phyloP scores from a whole-genome alignment of 2,329 filamentous ascomycete genomes.

The Hyphodiscus sp. region DNA sequence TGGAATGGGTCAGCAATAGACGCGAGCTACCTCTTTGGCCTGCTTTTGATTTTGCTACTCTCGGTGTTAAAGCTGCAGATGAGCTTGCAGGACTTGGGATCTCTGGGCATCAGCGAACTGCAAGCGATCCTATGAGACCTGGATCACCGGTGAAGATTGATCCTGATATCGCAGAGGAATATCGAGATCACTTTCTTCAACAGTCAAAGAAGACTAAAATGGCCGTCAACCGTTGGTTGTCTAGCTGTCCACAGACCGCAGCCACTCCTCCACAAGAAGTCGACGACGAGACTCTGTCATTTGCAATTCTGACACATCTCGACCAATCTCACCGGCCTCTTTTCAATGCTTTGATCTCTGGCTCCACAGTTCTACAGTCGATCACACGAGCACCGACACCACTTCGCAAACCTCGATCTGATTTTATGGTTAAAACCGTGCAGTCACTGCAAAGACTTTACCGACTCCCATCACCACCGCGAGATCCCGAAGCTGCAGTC shows the following conservation, averaged over 20 bases:
- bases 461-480: slow-evolving; percentile 62
- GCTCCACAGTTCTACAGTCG: slow-evolving; percentile 46
- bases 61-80: slow-evolving; percentile 54
- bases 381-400: slow-evolving; percentile 63
- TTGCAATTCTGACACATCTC: slow-evolving; percentile 87
- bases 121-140: slow-evolving; percentile 52
- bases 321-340: slow-evolving; percentile 67
- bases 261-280: slow-evolving; percentile 78
- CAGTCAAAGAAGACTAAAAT: slow-evolving; percentile 89
- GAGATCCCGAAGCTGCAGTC: slow-evolving; percentile 79
- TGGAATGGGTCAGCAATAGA: slow-evolving; percentile 86
- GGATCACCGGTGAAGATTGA: slow-evolving; percentile 69
- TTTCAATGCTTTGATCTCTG: slow-evolving; percentile 73
- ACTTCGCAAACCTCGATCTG: slow-evolving; percentile 56
- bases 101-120: slow-evolving; percentile 44
- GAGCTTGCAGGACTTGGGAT: slow-evolving; percentile 51
- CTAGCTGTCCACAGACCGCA: slow-evolving; percentile 62
- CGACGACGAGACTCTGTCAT: slow-evolving; percentile 88
- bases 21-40: slow-evolving; percentile 84
- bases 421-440: slow-evolving; percentile 68
- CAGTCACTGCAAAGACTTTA: slow-evolving; percentile 81
- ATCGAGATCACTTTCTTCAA: slow-evolving; percentile 82
- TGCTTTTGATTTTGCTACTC: slow-evolving; percentile 67
- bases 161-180: slow-evolving; percentile 90
- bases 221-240: slow-evolving; percentile 88